These are phyloP conservation scores for Paramecium bursaria DNA, from an alignment of 73 alveolate genomes.

Conservation along the genomic window DNA sequence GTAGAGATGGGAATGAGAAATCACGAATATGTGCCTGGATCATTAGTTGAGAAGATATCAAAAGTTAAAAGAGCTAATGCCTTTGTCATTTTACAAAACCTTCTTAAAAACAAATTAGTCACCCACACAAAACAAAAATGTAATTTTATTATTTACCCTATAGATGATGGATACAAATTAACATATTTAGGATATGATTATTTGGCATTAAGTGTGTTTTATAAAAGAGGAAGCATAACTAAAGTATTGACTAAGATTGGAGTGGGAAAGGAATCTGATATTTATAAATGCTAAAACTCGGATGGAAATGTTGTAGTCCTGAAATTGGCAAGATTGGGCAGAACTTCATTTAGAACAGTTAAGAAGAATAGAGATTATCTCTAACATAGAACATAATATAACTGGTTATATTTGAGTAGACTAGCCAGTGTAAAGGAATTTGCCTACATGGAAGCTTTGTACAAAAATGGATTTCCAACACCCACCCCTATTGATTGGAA, in stretches of 20 bases:
- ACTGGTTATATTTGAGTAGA: constrained; percentile 97
- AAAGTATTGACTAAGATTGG: constrained; percentile 93
- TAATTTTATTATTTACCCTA: neutral
- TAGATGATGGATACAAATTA: constrained; percentile 94
- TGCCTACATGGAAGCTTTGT: constrained; percentile 89
- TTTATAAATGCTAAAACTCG: constrained; percentile 85
- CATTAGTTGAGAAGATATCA: constrained; percentile 92
- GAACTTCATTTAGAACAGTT: constrained; percentile 95
- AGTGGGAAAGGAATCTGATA: constrained; percentile 98
- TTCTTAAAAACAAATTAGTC: constrained; percentile 93
- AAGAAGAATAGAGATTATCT: constrained; percentile 96
- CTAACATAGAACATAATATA: constrained; percentile 84
- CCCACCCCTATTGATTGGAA: constrained; percentile 67
- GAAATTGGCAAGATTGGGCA: constrained; percentile 94
- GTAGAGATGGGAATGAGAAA: constrained; percentile 98
- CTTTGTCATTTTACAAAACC: constrained; percentile 84
- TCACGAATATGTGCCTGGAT: constrained; percentile 96
- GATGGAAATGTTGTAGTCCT: constrained; percentile 79
- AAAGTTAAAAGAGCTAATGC: constrained; percentile 92
- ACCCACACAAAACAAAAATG: constrained; percentile 81
- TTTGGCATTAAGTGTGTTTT: constrained; percentile 74
- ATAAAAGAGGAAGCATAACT: constrained; percentile 88
- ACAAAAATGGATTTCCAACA: constrained; percentile 63
- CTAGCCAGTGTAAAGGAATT: constrained; percentile 96
- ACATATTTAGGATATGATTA: constrained; percentile 95